phyloP scores from a whole-genome alignment of 2,329 filamentous ascomycete genomes.

The Exophiala alcalophila region DNA sequence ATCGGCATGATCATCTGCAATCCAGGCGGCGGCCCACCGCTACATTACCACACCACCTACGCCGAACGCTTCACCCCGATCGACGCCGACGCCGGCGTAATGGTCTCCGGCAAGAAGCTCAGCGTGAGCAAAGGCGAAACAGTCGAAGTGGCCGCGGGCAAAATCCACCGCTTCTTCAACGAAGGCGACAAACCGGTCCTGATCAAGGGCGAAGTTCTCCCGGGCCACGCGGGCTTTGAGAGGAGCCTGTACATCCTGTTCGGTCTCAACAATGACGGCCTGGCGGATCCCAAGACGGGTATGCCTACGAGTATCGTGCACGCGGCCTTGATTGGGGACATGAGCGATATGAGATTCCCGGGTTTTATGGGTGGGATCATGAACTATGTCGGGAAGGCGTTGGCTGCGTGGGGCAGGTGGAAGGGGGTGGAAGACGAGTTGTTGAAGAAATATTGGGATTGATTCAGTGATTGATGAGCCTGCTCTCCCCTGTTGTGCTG shows the following conservation, averaged over 20 bases:
- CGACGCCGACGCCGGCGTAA: conserved; percentile 10
- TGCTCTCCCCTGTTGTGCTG: too few relatives aligned
- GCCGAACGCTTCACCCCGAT: conserved; percentile 22
- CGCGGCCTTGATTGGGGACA: conserved; percentile 17
- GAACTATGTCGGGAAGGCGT: conserved; percentile 14
- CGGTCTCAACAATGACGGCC: conserved; percentile 25
- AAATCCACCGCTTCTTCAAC: conserved; percentile 22
- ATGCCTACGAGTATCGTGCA: conserved; percentile 22
- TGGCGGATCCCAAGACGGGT: conserved; percentile 17
- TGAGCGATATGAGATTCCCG: conserved; percentile 23
- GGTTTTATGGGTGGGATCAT: conserved; percentile 14
- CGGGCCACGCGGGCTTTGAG: conserved; percentile 25
- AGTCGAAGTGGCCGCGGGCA: conserved; percentile 20
- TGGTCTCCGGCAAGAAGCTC: conserved; percentile 9
- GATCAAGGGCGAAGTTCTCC: conserved; percentile 16
- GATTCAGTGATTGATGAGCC: too few relatives aligned
- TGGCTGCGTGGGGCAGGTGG: conserved; percentile 21
- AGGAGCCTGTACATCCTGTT: conserved; percentile 25
- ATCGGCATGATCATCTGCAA: conserved; percentile 13
- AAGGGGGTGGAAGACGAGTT: conserved; percentile 19
- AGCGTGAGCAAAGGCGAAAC: conserved; percentile 16
- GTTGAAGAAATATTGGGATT: conserved; percentile 25
- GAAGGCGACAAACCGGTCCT: conserved; percentile 17
- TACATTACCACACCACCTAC: conserved; percentile 25
- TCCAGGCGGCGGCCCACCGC: conserved; percentile 24